Base-by-base conservation (phyloP, 495 filamentous ascomycete genomes). In the Hypomontagnella monticulosa region DNA sequence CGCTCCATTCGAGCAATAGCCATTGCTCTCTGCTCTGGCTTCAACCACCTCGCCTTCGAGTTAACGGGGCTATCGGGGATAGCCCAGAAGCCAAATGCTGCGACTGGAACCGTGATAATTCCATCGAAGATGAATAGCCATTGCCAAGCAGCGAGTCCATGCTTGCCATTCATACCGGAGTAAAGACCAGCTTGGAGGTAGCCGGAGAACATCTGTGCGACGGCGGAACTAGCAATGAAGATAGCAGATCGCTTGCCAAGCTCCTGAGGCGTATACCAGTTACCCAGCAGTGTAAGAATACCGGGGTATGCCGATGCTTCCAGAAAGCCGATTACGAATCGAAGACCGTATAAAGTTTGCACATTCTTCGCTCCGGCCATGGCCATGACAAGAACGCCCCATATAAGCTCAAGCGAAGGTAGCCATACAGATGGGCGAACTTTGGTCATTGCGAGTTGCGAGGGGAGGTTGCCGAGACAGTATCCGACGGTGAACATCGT, bases 181-280 rank as follows among this genome's bases (percentile, higher is more conserved):
- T 81, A 84, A 1, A 83, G 81, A 0, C 73, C 81, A 0, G 81
- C 78, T 76, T 83, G 83, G 0, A 87, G 66, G 60, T 82, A 84
- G 0, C 83, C 83, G 1, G 77, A 79, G 57, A 85, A 81, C 78
- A 85, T 80, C 23, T 64, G 72, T 0, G 75, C 78, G 7, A 64
- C 63, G 8, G 43, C 53, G 1, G 61, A 63, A 5, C 68, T 63
- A 8, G 60, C 47, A 15, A 68, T 70, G 60, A 78, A 80, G n/a
- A 81, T 71, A 18, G 56, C 63, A 4, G 48, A 70, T n/a, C 76
- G 71, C 53, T 80, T 80, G 1, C 66, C 77, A n/a, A 74, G 57
- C 47, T 80, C 76, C 30, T 49, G 30, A 0, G 65, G 65, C 2
- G 49, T 75, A 43, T 77, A 80, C 78, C 78, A 80, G n/a, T 57